phyloP scores from a whole-genome alignment of 257 asterid species.

The Voacanga thouarsii region DNA sequence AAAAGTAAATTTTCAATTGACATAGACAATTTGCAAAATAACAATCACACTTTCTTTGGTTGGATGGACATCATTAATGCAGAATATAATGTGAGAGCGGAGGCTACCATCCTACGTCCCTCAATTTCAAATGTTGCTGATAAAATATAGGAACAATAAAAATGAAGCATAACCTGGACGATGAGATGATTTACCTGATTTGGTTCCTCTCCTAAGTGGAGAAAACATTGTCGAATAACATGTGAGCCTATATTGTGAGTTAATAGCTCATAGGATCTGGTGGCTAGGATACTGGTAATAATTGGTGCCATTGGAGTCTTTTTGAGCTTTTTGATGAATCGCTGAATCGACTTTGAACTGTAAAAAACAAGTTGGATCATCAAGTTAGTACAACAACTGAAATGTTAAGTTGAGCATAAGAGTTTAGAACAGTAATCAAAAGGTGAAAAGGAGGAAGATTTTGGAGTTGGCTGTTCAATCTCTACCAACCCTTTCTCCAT shows the following conservation, averaged over 20 bases:
- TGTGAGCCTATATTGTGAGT: slow-evolving; percentile 7
- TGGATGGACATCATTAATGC: no score
- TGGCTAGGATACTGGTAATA: slow-evolving; percentile 11
- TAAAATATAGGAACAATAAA: background rate
- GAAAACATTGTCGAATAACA: slow-evolving; percentile 8
- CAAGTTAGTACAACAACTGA: background rate
- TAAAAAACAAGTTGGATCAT: background rate
- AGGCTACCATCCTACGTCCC: no score
- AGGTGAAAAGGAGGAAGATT: background rate
- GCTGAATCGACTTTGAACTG: slow-evolving; percentile 17
- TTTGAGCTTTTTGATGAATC: slow-evolving; percentile 12
- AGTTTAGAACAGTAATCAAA: background rate
- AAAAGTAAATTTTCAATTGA: background rate
- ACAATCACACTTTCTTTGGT: background rate
- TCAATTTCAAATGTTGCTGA: no score
- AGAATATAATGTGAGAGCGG: no score
- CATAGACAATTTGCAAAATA: background rate
- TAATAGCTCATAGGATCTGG: background rate
- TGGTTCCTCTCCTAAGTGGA: background rate
- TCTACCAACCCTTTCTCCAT: slow-evolving; percentile 6
- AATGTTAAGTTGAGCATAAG: background rate
- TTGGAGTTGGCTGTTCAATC: background rate
- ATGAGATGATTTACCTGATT: slow-evolving; percentile 4
- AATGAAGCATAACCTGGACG: background rate
- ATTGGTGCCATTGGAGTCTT: background rate